Base-by-base conservation (phyloP, 1,284 basidiomycete genomes). In the Cystobasidium sp. region DNA sequence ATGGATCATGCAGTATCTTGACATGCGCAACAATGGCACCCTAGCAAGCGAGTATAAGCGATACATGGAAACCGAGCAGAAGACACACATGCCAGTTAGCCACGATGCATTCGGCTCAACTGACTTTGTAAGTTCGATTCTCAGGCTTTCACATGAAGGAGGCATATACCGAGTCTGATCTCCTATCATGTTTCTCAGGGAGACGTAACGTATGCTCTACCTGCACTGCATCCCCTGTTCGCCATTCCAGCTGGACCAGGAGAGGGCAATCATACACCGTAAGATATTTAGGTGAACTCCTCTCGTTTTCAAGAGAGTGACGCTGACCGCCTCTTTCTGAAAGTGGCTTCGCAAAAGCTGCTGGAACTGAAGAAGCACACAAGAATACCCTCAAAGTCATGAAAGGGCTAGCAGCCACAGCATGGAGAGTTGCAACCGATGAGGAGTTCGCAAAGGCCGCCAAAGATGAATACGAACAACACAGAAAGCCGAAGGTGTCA, bases 291-390 rank as follows among this genome's bases (percentile, higher is more conserved):
- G 18, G 12, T n/a, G 31, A 1, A 20, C 46, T 51, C 41, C 39
- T 5, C 6, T 24, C 9, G 6, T 5, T 41, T 53, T 3, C 16
- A 12, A 6, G 2, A 4, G 16, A 46, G 22, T 68, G 24, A 44
- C 20, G 10, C 12, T 16, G 7, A 37, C 16, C 49, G 31, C 31
- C 31, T 31, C 24, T 41, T 49, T 47, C n/a, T 41, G 1, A 61
- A 16, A 59, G 68, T 9, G 86, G 83, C 1, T 91, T 91, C 80
- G 84, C 89, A 6, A 81, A 83, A 31, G 86, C 89, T 18, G 88
- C 90, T 20, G 83, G 84, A 44, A 88, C 86, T 20, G 81, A 83
- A 55, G 87, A 87, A 75, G 89, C 90, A 14, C 90, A 91, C 78
- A 81, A 84, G 52, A 85, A 86, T 14, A 86, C 87, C 46, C 84